Conservation (phyloP, 2,329 filamentous ascomycete species). For the Dactylellina haptotyla region DNA sequence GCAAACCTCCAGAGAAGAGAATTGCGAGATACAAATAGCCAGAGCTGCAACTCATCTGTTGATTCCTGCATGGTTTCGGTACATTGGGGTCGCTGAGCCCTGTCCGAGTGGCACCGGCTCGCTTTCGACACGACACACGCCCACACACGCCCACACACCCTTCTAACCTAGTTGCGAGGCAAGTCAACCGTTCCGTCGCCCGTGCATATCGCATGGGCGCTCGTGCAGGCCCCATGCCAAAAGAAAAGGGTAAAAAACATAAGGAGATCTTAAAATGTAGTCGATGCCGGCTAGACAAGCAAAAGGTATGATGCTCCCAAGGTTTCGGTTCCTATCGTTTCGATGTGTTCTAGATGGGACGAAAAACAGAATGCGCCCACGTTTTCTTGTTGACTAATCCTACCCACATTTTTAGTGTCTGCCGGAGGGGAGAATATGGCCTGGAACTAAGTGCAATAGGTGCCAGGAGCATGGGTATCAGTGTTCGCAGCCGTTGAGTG, state of each 20-base stretch:
- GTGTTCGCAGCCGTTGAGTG: slow-evolving; percentile 53
- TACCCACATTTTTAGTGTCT: slow-evolving; percentile 49
- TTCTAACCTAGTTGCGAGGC: slow-evolving; percentile 34
- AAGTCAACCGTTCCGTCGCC: slow-evolving; percentile 40
- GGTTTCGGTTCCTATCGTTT: slow-evolving; percentile 14
- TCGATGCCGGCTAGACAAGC: slow-evolving; percentile 52
- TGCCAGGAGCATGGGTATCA: slow-evolving; percentile 54
- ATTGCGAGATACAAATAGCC: slow-evolving; percentile 51
- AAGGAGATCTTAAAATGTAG: slow-evolving; percentile 55
- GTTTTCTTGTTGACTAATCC: slow-evolving; percentile 35
- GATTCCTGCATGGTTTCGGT: slow-evolving; percentile 52
- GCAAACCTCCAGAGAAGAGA: slow-evolving; percentile 30
- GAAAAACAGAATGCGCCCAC: not conserved
- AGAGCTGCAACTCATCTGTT: slow-evolving; percentile 45
- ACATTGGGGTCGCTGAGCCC: slow-evolving; percentile 52
- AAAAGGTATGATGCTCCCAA: slow-evolving; percentile 50
- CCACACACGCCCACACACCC: slow-evolving; percentile 17
- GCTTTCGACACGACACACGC: slow-evolving; percentile 34
- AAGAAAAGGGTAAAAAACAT: slow-evolving; percentile 55
- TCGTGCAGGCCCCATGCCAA: slow-evolving; percentile 51
- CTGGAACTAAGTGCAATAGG: slow-evolving; percentile 52
- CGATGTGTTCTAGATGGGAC: slow-evolving; percentile 33
- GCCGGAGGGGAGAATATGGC: slow-evolving; percentile 51
- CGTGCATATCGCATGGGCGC: slow-evolving; percentile 48
- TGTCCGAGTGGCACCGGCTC: slow-evolving; percentile 52